A percentile compares a stretch with the other conserved stretches of the same genome.
phyloP scores from a whole-genome alignment of 495 filamentous ascomycete species.

The Tuber aestivum region DNA sequence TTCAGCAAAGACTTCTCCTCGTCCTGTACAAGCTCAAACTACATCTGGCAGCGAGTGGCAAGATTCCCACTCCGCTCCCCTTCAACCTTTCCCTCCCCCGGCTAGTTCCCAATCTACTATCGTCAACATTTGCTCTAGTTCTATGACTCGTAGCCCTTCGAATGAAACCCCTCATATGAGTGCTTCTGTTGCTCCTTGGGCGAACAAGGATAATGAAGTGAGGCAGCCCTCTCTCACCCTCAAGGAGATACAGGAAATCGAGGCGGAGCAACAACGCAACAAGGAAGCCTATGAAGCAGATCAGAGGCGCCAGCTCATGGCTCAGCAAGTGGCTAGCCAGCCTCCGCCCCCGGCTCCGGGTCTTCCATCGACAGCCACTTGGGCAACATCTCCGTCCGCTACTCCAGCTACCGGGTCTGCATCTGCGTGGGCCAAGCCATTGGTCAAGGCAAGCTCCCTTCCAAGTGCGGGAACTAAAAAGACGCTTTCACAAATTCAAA shows the following conservation, averaged over 20 bases:
- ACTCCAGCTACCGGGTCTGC: conserved; percentile 51
- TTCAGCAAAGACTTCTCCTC: conserved; percentile 47
- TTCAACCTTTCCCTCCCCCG: conserved; percentile 42
- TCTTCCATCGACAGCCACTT: conserved; percentile 81
- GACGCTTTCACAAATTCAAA: conserved; percentile 91
- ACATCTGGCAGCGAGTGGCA: conserved; percentile 17
- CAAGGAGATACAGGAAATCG: conserved; percentile 93
- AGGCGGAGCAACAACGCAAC: conserved; percentile 89
- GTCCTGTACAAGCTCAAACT: conserved; percentile 52
- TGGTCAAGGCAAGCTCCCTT: conserved; percentile 46
- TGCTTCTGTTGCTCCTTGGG: conserved; percentile 85
- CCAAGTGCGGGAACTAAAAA: conserved; percentile 60
- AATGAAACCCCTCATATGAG: conserved; percentile 50
- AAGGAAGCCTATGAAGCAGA: conserved; percentile 77
- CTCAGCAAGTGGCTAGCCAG: conserved; percentile 75
- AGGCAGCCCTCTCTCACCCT: conserved; percentile 90
- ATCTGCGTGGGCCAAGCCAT: conserved; percentile 59
- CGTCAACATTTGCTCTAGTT: conserved; percentile 20
- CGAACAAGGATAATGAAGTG: conserved; percentile 59
- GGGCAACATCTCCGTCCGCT: conserved; percentile 67
- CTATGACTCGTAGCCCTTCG: conserved; percentile 42
- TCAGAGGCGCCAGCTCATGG: conserved; percentile 66
- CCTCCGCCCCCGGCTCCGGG: conserved; percentile 62
- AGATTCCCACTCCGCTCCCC: conserved; percentile 27
- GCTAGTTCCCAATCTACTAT: conserved; percentile 23